Percentiles rank a stretch among this genome's conserved stretches.
These are phyloP conservation scores for Aspergillus cristatus DNA, from an alignment of 495 filamentous ascomycete species.

Conservation along the genomic window DNA sequence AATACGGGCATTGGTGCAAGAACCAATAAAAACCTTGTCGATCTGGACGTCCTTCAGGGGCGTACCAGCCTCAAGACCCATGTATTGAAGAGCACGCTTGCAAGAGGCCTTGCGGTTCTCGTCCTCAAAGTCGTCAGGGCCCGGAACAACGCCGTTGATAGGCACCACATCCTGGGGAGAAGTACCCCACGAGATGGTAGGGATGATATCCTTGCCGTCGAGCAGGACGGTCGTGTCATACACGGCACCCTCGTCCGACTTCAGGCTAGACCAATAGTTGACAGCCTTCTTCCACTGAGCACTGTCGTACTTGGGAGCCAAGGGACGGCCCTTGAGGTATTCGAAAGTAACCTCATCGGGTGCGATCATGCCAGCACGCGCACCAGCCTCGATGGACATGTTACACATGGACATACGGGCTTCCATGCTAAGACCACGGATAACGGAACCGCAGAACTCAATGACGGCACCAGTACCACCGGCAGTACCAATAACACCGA, in stretches of 20 bases:
- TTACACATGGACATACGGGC: constrained; percentile 99
- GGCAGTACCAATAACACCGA: constrained; percentile 90
- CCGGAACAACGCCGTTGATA: constrained; percentile 82
- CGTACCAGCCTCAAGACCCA: constrained; percentile 80
- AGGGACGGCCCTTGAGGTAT: constrained; percentile 82
- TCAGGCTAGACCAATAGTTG: constrained; percentile 80
- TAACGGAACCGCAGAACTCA: constrained; percentile 92
- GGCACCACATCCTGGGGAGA: constrained; percentile 92
- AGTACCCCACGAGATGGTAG: constrained; percentile 95
- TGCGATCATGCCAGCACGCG: constrained; percentile 92
- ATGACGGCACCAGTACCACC: constrained; percentile 93
- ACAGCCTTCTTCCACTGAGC: constrained; percentile 85
- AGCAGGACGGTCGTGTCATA: constrained; percentile 84
- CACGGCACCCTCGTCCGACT: constrained; percentile 73
- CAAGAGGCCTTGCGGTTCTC: constrained; percentile 69
- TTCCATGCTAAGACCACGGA: constrained; percentile 85
- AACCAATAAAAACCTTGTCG: constrained; percentile 97
- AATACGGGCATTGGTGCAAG: constrained; percentile 94
- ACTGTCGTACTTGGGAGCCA: constrained; percentile 75
- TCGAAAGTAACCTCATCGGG: constrained; percentile 91
- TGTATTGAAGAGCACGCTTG: constrained; percentile 82
- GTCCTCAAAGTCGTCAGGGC: constrained; percentile 76
- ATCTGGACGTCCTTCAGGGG: constrained; percentile 82
- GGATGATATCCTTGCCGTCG: constrained; percentile 83
- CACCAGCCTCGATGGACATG: constrained; percentile 98